A percentile compares a stretch with the other conserved stretches of the same genome.
These are phyloP conservation scores for Pulveroboletus sp. DNA, from an alignment of 768 basidiomycete species.

Conservation along the genomic window DNA sequence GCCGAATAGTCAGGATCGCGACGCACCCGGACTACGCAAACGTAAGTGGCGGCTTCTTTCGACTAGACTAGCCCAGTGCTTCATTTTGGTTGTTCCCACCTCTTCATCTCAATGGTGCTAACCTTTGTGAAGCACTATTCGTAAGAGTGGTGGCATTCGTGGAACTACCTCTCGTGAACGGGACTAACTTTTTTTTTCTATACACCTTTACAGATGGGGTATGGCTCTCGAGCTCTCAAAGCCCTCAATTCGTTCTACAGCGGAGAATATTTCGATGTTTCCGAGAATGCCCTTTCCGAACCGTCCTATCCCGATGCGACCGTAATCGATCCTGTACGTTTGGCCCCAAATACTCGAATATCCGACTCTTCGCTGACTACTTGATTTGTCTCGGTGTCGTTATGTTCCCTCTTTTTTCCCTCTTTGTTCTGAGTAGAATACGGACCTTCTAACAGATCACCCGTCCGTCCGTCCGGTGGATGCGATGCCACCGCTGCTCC, in stretches of 20 bases:
- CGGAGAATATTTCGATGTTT: slow-evolving; percentile 86
- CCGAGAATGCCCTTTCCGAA: slow-evolving; percentile 54
- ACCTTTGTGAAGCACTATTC: background rate
- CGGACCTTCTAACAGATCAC: slow-evolving; percentile 72
- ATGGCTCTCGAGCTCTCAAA: slow-evolving; percentile 86
- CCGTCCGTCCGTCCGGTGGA: slow-evolving; percentile 68
- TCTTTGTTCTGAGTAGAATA: slow-evolving; percentile 31
- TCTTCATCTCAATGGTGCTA: background rate
- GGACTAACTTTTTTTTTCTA: slow-evolving; percentile 3
- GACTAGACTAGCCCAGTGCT: background rate
- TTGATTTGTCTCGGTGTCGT: background rate
- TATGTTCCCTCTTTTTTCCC: background rate
- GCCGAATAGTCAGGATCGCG: slow-evolving; percentile 87
- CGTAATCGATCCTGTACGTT: slow-evolving; percentile 44
- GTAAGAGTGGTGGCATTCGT: background rate
- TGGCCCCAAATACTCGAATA: background rate
- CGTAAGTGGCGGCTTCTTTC: slow-evolving; percentile 44
- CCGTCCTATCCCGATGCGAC: slow-evolving; percentile 60
- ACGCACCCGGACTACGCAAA: slow-evolving; percentile 94
- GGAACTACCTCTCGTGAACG: background rate
- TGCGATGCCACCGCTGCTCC: slow-evolving; percentile 90
- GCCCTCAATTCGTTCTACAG: slow-evolving; percentile 88
- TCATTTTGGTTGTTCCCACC: background rate
- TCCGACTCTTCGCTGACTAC: background rate
- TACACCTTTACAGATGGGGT: slow-evolving; percentile 75